Conservation (phyloP, 2,329 filamentous ascomycete species). For the Aspergillus aculeatinus region DNA sequence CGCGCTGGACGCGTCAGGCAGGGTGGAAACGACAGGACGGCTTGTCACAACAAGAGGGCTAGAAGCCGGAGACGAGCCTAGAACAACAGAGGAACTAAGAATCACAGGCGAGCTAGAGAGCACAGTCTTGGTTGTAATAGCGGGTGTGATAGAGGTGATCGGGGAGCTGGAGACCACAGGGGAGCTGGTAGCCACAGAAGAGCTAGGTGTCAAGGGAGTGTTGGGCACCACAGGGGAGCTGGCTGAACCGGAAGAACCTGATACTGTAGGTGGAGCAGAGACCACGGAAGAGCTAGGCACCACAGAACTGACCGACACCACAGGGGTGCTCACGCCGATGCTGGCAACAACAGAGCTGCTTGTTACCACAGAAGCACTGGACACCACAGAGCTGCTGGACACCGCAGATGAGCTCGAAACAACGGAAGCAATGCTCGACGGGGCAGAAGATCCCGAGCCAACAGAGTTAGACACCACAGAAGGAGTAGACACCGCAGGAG, state of each 20-base stretch:
- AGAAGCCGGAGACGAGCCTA: conserved; percentile 2
- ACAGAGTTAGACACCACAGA: not conserved
- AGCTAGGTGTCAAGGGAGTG: conserved; percentile 5
- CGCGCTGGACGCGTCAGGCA: not conserved
- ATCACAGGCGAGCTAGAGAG: not conserved
- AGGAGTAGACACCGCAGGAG: not conserved
- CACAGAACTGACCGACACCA: not conserved
- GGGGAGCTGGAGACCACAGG: not conserved
- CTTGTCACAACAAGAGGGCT: conserved; percentile 5
- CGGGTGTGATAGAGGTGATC: not conserved
- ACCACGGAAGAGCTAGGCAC: conserved; percentile 5
- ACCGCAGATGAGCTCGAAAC: not conserved
- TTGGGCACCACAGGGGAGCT: not conserved
- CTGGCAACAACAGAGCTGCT: not conserved
- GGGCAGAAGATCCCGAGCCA: not conserved
- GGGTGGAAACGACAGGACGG: conserved; percentile 5
- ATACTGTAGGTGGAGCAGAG: conserved; percentile 5
- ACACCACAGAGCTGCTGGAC: not conserved
- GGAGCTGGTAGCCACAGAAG: not conserved
- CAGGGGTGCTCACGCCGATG: conserved; percentile 1
- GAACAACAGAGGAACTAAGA: not conserved
- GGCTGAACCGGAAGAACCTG: not conserved
- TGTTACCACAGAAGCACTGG: not conserved
- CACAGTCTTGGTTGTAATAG: not conserved
- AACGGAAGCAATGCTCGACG: not conserved